These are phyloP conservation scores for Xylaria scruposa DNA, from an alignment of 495 filamentous ascomycete species.

Conservation along the genomic window DNA sequence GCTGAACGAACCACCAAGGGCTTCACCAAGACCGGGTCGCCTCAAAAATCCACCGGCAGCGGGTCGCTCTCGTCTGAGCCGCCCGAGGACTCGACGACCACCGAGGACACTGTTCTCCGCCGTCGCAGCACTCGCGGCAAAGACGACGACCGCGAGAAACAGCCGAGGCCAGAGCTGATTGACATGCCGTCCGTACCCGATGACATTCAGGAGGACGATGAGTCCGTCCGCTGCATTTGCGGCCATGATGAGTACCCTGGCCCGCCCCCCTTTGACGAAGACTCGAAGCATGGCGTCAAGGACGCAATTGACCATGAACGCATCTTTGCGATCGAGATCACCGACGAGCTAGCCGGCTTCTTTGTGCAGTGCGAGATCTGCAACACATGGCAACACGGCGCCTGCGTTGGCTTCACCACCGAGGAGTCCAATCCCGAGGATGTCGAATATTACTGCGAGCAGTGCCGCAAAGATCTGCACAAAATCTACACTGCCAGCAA, in stretches of 20 bases:
- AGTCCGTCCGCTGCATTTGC: constrained; percentile 93
- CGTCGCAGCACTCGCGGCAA: constrained; percentile 66
- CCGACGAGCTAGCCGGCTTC: constrained; percentile 88
- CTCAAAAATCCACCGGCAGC: constrained; percentile 73
- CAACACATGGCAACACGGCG: constrained; percentile 99
- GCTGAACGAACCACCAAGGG: constrained; percentile 73
- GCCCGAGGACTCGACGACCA: constrained; percentile 64
- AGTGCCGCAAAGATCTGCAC: constrained; percentile 91
- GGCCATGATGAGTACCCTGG: constrained; percentile 95
- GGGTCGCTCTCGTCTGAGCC: constrained; percentile 80
- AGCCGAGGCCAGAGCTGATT: constrained; percentile 54
- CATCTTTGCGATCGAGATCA: constrained; percentile 69
- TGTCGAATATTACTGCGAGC: constrained; percentile 92
- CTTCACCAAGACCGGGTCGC: constrained; percentile 73
- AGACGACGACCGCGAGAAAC: constrained; percentile 53
- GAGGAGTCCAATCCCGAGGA: constrained; percentile 84
- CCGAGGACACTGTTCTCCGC: constrained; percentile 56
- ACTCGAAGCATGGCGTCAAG: constrained; percentile 58
- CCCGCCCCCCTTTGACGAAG: constrained; percentile 72
- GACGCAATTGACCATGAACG: constrained; percentile 58
- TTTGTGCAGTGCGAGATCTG: constrained; percentile 98
- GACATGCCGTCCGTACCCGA: constrained; percentile 61
- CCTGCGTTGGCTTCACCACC: constrained; percentile 96
- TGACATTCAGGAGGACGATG: constrained; percentile 85
- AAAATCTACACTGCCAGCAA: constrained; percentile 77